phyloP scores from a whole-genome alignment of 768 basidiomycete genomes.

The Amanita muscaria region DNA sequence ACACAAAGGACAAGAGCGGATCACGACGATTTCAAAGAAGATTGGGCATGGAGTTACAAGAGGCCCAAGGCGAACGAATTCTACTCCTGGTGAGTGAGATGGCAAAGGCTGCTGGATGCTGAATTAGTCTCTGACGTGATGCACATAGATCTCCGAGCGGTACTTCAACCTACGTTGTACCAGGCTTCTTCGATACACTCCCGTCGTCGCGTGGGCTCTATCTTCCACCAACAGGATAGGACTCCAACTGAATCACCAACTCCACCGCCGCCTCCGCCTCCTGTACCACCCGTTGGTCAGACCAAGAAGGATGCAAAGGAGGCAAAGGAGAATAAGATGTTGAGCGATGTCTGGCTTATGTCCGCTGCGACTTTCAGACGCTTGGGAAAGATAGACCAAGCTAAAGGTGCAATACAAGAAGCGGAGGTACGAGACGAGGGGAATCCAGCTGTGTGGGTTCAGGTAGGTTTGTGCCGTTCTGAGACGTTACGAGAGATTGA shows the following conservation, averaged over 20 bases:
- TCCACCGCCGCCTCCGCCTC: slow-evolving; percentile 39
- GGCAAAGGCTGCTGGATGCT: too few species aligned
- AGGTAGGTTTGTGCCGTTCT: slow-evolving; percentile 41
- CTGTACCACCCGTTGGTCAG: slow-evolving; percentile 16
- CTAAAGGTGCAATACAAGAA: slow-evolving; percentile 86
- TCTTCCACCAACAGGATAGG: slow-evolving; percentile 30
- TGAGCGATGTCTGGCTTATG: slow-evolving; percentile 89
- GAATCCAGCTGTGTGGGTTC: slow-evolving; percentile 90
- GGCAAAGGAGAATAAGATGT: slow-evolving; percentile 53
- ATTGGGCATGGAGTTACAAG: slow-evolving; percentile 63
- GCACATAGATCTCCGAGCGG: slow-evolving; percentile 72
- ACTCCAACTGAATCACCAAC: slow-evolving; percentile 31
- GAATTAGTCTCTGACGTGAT: too few species aligned
- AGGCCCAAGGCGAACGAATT: slow-evolving; percentile 50
- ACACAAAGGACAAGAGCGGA: slow-evolving; percentile 62
- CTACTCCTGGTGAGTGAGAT: slow-evolving; percentile 67
- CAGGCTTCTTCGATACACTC: slow-evolving; percentile 83
- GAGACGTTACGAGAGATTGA: not conserved
- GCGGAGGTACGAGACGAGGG: slow-evolving; percentile 83
- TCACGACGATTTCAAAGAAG: slow-evolving; percentile 69
- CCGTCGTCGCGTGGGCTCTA: slow-evolving; percentile 47
- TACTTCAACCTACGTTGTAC: slow-evolving; percentile 50
- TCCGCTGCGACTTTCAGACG: slow-evolving; percentile 91
- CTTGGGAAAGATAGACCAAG: slow-evolving; percentile 83
- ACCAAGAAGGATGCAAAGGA: slow-evolving; percentile 34